Evolutionary conservation across 805 yeast species (phyloP), one percentile per base, ranked within the genome.

Genomic region (Soucietia sequanensis): DNA sequence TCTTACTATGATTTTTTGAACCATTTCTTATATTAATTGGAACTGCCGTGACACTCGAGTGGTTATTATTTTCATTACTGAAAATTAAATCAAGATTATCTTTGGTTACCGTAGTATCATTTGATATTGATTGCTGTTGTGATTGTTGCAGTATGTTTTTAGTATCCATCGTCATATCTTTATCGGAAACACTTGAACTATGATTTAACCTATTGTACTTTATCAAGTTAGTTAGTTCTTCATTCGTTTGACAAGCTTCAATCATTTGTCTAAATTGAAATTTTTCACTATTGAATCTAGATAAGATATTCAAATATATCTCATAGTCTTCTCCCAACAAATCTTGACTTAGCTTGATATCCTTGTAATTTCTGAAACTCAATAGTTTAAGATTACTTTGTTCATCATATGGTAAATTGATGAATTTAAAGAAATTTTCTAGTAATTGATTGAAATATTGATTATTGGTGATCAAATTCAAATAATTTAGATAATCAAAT

Each of bases 401-500:
- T 3, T 34, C 27, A 32, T 46, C 45, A 28, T 39, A 42, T 9
- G 43, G 37, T 10, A 61, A 29, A 30, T 47, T 48, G 4, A 58
- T 44, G 34, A 65, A 65, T 36, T 63, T 65, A 46, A 67, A 60
- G 15, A 66, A 38, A 31, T 50, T 54, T 34, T 67, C 72, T 16
- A 60, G 41, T 6, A 66, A 52, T 35, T 56, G 61, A 44, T 65
- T 66, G 27, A 61, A 48, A 40, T 65, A 66, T 40, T 67, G 71
- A 42, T 66, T 66, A 43, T 66, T 67, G 7, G 60, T 48, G 6
- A 62, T 50, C 34, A 50, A 46, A 22, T 58, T 64, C 32, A 75
- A 47, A 26, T 60, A 63, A 41, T 66, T 68, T 46, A 67, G 56
- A 48, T 75, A 75, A 33, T 72, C 75, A 34, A 69, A 62, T 37